These are phyloP conservation scores for Termitomyces sp. DNA, from an alignment of 768 basidiomycete species.

Conservation along the genomic window DNA sequence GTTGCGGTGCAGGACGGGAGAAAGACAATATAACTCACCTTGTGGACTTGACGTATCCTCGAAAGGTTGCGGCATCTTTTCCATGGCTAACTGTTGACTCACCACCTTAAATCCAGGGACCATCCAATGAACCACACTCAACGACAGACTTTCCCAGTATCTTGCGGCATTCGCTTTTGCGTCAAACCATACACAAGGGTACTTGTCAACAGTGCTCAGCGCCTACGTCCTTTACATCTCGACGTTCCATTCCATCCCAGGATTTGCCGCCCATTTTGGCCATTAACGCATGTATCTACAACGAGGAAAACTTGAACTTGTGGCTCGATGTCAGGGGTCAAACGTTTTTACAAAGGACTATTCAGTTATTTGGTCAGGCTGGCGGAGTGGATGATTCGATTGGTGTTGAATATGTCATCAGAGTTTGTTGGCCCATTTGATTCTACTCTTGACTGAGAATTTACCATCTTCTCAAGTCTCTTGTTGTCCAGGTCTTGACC, in stretches of 20 bases:
- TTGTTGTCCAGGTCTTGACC: constrained; percentile 74
- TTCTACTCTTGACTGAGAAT: neutral
- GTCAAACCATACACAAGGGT: constrained; percentile 81
- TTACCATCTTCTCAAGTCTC: constrained; percentile 40
- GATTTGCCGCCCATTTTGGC: constrained; percentile 82
- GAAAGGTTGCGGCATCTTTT: constrained; percentile 54
- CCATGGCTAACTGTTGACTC: neutral
- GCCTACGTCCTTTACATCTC: constrained; percentile 65
- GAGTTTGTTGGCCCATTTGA: constrained; percentile 34
- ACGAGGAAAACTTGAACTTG: constrained; percentile 62
- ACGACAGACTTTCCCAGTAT: constrained; percentile 58
- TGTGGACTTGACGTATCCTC: constrained; percentile 82
- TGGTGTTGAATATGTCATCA: constrained; percentile 59
- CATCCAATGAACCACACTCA: constrained; percentile 30
- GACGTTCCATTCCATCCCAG: constrained; percentile 54
- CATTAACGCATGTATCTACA: constrained; percentile 78
- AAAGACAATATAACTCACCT: constrained; percentile 81
- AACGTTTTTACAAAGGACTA: constrained; percentile 54
- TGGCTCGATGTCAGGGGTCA: constrained; percentile 68
- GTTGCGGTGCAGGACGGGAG: constrained; percentile 64
- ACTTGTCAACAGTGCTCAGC: constrained; percentile 82
- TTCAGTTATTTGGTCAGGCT: constrained; percentile 55
- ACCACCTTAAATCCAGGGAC: constrained; percentile 17
- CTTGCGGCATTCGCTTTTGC: constrained; percentile 68
- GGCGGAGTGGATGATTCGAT: constrained; percentile 53